A percentile compares a stretch with the other conserved stretches of the same genome.
Evolutionary conservation across 1,284 basidiomycete genomes (phyloP).

Genomic region (Rhodofomes roseus): DNA sequence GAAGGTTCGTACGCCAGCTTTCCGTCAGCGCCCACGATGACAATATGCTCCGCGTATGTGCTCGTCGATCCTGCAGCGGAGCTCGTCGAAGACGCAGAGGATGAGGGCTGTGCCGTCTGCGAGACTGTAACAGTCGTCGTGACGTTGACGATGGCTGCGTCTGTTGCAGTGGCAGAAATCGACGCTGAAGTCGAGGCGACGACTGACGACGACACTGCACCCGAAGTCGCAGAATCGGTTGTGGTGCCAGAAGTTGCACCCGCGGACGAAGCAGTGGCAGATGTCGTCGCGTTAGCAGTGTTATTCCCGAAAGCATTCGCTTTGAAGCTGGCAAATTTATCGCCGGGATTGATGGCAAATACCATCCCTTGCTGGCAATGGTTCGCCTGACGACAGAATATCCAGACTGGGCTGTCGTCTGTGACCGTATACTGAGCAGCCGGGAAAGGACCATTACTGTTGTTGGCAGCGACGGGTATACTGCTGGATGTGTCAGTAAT

Average conservation of each 20-base stretch:
- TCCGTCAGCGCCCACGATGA: slow-evolving; percentile 47
- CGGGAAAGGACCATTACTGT: slow-evolving; percentile 41
- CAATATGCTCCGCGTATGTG: slow-evolving; percentile 36
- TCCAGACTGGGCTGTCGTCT: slow-evolving; percentile 54
- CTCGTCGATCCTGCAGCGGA: slow-evolving; percentile 17
- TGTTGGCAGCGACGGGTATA: slow-evolving; percentile 43
- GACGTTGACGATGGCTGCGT: slow-evolving; percentile 16
- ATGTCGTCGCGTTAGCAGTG: slow-evolving; percentile 15
- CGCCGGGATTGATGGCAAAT: slow-evolving; percentile 58
- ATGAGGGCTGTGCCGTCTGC: slow-evolving; percentile 31
- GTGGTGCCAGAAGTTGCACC: background rate
- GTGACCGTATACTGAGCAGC: slow-evolving; percentile 39
- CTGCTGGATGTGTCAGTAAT: slow-evolving; percentile 24
- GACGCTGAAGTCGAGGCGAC: slow-evolving; percentile 14
- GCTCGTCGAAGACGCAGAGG: slow-evolving; percentile 29
- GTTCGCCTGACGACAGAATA: slow-evolving; percentile 43
- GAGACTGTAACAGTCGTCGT: slow-evolving; percentile 33
- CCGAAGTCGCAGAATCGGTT: slow-evolving; percentile 21
- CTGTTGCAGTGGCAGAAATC: slow-evolving; percentile 1
- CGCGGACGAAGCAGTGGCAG: slow-evolving; percentile 20
- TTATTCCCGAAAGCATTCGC: slow-evolving; percentile 40
- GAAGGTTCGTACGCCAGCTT: slow-evolving; percentile 46
- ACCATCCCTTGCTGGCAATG: slow-evolving; percentile 60
- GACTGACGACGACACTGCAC: slow-evolving; percentile 9
- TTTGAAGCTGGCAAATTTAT: slow-evolving; percentile 49